Conservation (phyloP, 2,329 filamentous ascomycete species). For the Lasiodiplodia hormozganensis region DNA sequence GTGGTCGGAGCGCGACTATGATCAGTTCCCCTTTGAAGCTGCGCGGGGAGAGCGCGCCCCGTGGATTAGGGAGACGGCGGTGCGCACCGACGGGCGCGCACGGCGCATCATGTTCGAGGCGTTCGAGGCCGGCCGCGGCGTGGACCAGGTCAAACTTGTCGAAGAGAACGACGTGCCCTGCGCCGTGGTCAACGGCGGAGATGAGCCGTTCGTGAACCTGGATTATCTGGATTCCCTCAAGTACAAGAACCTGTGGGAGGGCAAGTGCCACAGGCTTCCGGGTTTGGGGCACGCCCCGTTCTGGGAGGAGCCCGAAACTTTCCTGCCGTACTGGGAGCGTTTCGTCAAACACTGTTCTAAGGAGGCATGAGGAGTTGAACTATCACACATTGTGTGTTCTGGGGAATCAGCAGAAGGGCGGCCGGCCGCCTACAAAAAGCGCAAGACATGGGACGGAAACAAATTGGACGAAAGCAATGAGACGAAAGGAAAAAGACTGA, state of each 20-base stretch:
- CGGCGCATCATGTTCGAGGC: constrained; percentile 37
- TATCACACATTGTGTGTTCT: neutral
- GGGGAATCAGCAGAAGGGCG: neutral
- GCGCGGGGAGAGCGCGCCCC: constrained; percentile 35
- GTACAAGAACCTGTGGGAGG: constrained; percentile 40
- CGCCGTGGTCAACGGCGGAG: constrained; percentile 41
- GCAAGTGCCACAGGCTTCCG: constrained; percentile 37
- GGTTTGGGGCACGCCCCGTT: constrained; percentile 42
- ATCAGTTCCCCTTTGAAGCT: constrained; percentile 32
- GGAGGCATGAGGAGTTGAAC: neutral
- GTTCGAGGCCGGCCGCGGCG: constrained; percentile 33
- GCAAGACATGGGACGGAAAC: neutral
- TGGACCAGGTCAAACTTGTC: constrained; percentile 38
- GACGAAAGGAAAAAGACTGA: constrained; percentile 22
- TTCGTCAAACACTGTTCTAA: constrained; percentile 31
- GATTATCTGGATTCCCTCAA: constrained; percentile 40
- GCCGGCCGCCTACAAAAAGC: neutral
- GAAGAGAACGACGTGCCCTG: constrained; percentile 34
- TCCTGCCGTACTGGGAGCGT: constrained; percentile 27
- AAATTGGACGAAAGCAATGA: neutral
- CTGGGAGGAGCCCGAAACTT: constrained; percentile 36
- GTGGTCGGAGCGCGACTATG: neutral
- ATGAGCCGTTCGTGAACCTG: constrained; percentile 42
- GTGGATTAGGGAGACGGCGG: constrained; percentile 40
- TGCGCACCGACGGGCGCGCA: constrained; percentile 38